Evolutionary conservation across 202 grass and related monocot genomes (phyloP).

Genomic region (Schoenoplectus triqueter): DNA sequence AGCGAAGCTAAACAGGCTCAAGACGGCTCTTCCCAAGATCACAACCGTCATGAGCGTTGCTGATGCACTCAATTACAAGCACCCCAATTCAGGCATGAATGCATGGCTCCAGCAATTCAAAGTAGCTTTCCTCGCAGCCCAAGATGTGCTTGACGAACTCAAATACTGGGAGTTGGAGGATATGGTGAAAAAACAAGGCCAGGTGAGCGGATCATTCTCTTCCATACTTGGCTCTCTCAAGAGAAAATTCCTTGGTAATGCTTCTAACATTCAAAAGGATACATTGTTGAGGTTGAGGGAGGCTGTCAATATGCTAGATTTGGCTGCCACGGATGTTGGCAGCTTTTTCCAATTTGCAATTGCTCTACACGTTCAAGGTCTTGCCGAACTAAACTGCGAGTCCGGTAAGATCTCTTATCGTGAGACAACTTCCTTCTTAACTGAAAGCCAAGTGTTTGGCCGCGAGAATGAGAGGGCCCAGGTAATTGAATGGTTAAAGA

Average conservation of each 20-base stretch:
- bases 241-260: not conserved
- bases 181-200: not conserved
- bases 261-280: not conserved
- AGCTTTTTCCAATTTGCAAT: not conserved
- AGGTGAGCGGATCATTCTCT: not conserved
- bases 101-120: not conserved
- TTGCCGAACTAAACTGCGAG: not conserved
- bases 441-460: slow-evolving; percentile 4
- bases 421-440: slow-evolving; percentile 28
- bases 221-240: not conserved
- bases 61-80: not conserved
- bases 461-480: slow-evolving; percentile 12
- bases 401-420: not conserved
- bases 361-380: not conserved
- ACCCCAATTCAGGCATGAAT: not conserved
- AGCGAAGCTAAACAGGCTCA: not conserved
- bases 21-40: not conserved
- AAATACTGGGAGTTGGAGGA: not conserved
- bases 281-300: not conserved
- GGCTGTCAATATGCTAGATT: not conserved
- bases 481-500: slow-evolving; percentile 27
- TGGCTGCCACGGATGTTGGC: not conserved
- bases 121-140: not conserved
- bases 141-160: slow-evolving; percentile 11
- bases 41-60: not conserved